Conservation (phyloP, 352 stramenopile genomes). For the Phytopythium aichiense region DNA sequence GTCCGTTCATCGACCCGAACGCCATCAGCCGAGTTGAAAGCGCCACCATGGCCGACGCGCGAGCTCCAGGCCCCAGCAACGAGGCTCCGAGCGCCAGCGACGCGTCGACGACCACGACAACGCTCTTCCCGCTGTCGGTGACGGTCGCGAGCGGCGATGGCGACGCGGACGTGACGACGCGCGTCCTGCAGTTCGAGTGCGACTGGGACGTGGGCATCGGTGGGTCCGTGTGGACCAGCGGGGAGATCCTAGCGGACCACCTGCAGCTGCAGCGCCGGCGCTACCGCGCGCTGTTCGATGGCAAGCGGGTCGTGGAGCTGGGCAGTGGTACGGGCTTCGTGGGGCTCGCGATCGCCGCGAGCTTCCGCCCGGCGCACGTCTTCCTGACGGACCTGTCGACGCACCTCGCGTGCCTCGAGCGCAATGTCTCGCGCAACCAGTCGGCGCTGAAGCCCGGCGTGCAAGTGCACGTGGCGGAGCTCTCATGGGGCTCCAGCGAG, state of each 20-base stretch:
- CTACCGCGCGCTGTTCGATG: slow-evolving; percentile 52
- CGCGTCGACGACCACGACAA: background rate
- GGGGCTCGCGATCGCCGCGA: slow-evolving; percentile 56
- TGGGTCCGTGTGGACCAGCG: slow-evolving; percentile 81
- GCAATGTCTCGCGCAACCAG: slow-evolving; percentile 55
- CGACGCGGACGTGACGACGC: slow-evolving; percentile 8
- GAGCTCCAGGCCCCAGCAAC: background rate
- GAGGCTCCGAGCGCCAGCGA: background rate
- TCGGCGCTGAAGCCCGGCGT: slow-evolving; percentile 21
- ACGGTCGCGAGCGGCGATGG: slow-evolving; percentile 23
- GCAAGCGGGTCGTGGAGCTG: slow-evolving; percentile 65
- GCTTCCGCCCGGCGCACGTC: slow-evolving; percentile 53
- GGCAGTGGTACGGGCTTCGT: slow-evolving; percentile 78
- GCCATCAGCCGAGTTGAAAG: background rate
- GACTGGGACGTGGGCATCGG: slow-evolving; percentile 81
- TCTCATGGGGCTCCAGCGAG: slow-evolving; percentile 43
- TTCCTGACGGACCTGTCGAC: slow-evolving; percentile 62
- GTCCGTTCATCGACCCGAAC: background rate
- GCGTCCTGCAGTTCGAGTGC: slow-evolving; percentile 62
- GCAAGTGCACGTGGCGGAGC: slow-evolving; percentile 47
- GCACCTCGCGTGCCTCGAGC: slow-evolving; percentile 52
- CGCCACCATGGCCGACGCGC: background rate
- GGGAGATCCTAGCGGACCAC: slow-evolving; percentile 61
- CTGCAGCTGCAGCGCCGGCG: slow-evolving; percentile 43
- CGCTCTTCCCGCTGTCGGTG: slow-evolving; percentile 44